Evolutionary conservation across 148 eudicot species (phyloP).

Genomic region (Persicaria maculosa): DNA sequence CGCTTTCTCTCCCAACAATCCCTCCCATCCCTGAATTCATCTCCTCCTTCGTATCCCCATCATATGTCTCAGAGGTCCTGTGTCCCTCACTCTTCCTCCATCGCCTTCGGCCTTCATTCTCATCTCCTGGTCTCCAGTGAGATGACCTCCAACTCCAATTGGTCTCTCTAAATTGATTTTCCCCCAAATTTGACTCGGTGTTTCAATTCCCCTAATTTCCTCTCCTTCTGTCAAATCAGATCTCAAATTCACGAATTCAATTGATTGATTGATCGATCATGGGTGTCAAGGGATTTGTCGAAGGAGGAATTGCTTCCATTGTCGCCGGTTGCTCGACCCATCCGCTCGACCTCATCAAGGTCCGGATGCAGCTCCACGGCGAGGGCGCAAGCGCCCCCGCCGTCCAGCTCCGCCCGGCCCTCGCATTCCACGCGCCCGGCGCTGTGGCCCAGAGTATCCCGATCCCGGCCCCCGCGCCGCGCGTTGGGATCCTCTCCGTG

Average conservation of each 20-base stretch:
- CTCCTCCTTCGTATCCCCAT: background rate
- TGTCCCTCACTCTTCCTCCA: slow-evolving; percentile 61
- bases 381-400: slow-evolving; percentile 17
- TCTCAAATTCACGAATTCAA: background rate
- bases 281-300: slow-evolving; percentile 52
- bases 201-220: background rate
- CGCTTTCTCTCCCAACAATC: background rate
- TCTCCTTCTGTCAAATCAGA: background rate
- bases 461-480: slow-evolving; percentile 23
- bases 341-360: slow-evolving; percentile 50
- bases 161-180: slow-evolving; percentile 13
- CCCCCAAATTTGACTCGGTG: too few relatives aligned
- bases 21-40: background rate
- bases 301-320: slow-evolving; percentile 50
- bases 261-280: slow-evolving; percentile 3
- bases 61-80: slow-evolving; percentile 70
- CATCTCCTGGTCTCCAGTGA: slow-evolving; percentile 74
- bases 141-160: slow-evolving; percentile 52
- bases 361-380: slow-evolving; percentile 64
- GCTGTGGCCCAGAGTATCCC: slow-evolving; percentile 14
- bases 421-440: slow-evolving; percentile 29
- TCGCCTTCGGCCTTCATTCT: slow-evolving; percentile 58
- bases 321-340: slow-evolving; percentile 59
- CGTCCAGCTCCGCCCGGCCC: slow-evolving; percentile 44
- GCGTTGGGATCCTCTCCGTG: slow-evolving; percentile 44